phyloP scores from a whole-genome alignment of 2,329 filamentous ascomycete genomes.

The Arthrobotrys sphaeroides region DNA sequence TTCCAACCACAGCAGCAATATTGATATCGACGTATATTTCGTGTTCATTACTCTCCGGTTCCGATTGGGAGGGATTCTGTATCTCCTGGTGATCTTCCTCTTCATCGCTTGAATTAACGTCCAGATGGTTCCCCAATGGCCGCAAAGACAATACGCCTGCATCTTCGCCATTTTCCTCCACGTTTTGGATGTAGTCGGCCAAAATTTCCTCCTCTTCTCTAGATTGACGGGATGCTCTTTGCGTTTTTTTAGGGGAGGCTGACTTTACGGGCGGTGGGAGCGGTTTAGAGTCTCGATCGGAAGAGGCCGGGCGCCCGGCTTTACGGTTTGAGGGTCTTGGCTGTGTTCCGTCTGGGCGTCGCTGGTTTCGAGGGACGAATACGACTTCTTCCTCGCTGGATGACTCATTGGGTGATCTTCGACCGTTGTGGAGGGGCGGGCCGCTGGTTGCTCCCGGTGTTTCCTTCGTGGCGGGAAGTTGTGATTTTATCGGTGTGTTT shows the following conservation, averaged over 20 bases:
- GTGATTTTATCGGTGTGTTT: not conserved
- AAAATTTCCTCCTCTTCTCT: conserved; percentile 25
- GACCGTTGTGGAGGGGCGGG: not conserved
- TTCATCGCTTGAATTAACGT: not conserved
- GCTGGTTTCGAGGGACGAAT: conserved; percentile 35
- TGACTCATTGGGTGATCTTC: not conserved
- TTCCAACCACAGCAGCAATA: conserved; percentile 14
- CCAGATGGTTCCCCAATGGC: conserved; percentile 8
- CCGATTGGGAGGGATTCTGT: not conserved
- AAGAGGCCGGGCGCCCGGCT: not conserved
- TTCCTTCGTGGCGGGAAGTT: not conserved
- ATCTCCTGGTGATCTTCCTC: not conserved
- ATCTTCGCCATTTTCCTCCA: conserved; percentile 33
- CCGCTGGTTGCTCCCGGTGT: not conserved
- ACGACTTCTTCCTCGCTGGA: conserved; percentile 31
- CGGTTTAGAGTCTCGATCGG: not conserved
- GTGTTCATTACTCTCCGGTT: not conserved
- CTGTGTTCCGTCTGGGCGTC: not conserved
- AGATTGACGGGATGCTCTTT: not conserved
- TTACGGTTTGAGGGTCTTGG: not conserved
- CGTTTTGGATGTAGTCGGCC: conserved; percentile 35
- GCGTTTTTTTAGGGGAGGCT: not conserved
- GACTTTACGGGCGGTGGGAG: not conserved
- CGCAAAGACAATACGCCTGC: conserved; percentile 1
- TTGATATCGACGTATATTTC: conserved; percentile 5